These are phyloP conservation scores for Dalechampia spathulata DNA, from an alignment of 441 rosid genomes.

Conservation along the genomic window DNA sequence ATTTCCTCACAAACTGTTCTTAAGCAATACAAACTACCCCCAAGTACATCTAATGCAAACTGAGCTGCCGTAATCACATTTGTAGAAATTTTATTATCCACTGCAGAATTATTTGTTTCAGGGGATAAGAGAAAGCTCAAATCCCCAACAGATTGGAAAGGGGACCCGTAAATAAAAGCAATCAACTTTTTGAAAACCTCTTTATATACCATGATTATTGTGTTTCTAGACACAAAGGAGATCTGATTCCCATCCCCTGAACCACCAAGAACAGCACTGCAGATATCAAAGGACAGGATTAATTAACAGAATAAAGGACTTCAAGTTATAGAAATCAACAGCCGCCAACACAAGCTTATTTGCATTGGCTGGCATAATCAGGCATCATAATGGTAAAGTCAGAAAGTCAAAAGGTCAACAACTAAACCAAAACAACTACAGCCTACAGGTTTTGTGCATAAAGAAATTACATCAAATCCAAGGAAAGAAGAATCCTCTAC, in stretches of 20 bases:
- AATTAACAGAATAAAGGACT: conserved; percentile 5
- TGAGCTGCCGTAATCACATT: conserved; percentile 37
- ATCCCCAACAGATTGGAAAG: conserved; percentile 54
- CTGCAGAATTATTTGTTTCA: conserved; percentile 22
- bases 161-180: conserved; percentile 49
- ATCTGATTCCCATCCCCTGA: conserved; percentile 36
- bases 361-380: not conserved
- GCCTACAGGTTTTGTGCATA: not conserved
- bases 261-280: conserved; percentile 87
- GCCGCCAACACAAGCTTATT: not conserved
- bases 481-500: not conserved
- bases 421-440: not conserved
- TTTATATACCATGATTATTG: conserved; percentile 41
- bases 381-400: not conserved
- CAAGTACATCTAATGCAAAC: conserved; percentile 63
- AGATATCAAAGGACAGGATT: conserved; percentile 15
- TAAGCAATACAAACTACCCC: conserved; percentile 58
- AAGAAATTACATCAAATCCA: not conserved
- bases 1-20: conserved; percentile 43
- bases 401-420: not conserved
- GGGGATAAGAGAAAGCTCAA: conserved; percentile 34
- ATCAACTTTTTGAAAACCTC: conserved; percentile 44
- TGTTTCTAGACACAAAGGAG: conserved; percentile 52
- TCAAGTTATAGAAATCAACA: not conserved
- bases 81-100: conserved; percentile 25